These are phyloP conservation scores for Trichothecium sympodiale DNA, from an alignment of 2,329 filamentous ascomycete genomes.

Conservation along the genomic window DNA sequence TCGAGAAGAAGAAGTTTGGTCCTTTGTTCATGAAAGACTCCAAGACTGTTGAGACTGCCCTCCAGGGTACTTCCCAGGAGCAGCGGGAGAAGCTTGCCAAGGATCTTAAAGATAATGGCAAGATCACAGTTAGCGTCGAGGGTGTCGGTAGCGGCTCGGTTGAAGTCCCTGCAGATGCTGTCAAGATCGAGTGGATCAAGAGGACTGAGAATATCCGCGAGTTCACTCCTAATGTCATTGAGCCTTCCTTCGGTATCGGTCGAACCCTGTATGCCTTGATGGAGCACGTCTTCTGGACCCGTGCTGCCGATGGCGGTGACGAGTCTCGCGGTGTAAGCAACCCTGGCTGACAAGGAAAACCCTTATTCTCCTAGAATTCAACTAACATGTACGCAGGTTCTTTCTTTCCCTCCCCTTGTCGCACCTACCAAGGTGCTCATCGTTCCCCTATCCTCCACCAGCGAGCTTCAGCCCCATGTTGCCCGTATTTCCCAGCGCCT, in stretches of 20 bases:
- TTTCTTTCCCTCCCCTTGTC: slow-evolving; percentile 49
- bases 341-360: no score
- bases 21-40: slow-evolving; percentile 92
- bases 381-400: slow-evolving; percentile 25
- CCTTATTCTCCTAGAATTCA: neutral
- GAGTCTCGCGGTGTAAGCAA: slow-evolving; percentile 72
- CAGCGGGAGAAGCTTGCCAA: slow-evolving; percentile 70
- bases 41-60: slow-evolving; percentile 70
- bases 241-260: slow-evolving; percentile 95
- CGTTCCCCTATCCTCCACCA: slow-evolving; percentile 74
- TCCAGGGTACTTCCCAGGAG: slow-evolving; percentile 67
- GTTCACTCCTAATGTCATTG: slow-evolving; percentile 91
- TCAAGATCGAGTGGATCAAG: slow-evolving; percentile 76
- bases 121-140: slow-evolving; percentile 66
- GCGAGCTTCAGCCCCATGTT: slow-evolving; percentile 69
- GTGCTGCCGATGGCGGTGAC: slow-evolving; percentile 46
- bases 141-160: slow-evolving; percentile 59
- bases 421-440: slow-evolving; percentile 95
- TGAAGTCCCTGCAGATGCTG: slow-evolving; percentile 65
- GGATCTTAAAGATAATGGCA: slow-evolving; percentile 61
- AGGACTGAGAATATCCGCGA: slow-evolving; percentile 75
- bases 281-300: slow-evolving; percentile 93
- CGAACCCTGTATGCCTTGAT: slow-evolving; percentile 87
- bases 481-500: slow-evolving; percentile 64
- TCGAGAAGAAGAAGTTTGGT: slow-evolving; percentile 94